phyloP scores from a whole-genome alignment of 257 asterid species.

The Capsicum baccatum region DNA sequence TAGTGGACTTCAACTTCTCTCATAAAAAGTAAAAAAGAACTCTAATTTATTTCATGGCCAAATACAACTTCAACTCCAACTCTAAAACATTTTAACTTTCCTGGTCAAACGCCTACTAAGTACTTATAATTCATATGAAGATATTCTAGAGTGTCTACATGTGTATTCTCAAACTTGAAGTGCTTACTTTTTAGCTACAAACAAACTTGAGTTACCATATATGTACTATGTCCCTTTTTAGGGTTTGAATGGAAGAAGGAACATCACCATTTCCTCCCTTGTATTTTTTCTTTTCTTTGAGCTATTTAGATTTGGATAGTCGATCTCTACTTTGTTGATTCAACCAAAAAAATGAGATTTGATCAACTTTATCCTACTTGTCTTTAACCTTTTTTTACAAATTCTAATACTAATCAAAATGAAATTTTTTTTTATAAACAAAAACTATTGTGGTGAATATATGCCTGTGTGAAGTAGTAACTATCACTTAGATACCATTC shows the following conservation, averaged over 20 bases:
- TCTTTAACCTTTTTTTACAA: not conserved
- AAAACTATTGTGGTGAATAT: not conserved
- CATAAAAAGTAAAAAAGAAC: too few species aligned
- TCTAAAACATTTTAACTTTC: too few species aligned
- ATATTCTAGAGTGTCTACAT: not conserved
- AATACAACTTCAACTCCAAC: too few species aligned
- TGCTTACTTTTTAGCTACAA: too few species aligned
- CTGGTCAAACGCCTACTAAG: too few species aligned
- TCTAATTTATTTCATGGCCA: too few species aligned
- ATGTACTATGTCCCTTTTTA: not conserved
- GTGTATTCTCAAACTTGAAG: not conserved
- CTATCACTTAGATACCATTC: slow-evolving; percentile 6
- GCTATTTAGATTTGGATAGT: not conserved
- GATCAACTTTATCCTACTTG: not conserved
- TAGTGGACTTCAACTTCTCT: too few species aligned
- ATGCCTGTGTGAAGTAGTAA: not conserved
- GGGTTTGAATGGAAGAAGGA: not conserved
- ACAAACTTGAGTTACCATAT: too few species aligned
- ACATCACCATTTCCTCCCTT: not conserved
- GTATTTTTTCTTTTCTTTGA: not conserved
- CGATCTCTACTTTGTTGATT: too few species aligned
- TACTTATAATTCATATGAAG: not conserved
- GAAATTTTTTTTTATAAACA: not conserved
- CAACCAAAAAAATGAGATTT: not conserved
- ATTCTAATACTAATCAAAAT: not conserved